Evolutionary conservation across 495 filamentous ascomycete species (phyloP).

Genomic region (Aspergillus ellipticus): DNA sequence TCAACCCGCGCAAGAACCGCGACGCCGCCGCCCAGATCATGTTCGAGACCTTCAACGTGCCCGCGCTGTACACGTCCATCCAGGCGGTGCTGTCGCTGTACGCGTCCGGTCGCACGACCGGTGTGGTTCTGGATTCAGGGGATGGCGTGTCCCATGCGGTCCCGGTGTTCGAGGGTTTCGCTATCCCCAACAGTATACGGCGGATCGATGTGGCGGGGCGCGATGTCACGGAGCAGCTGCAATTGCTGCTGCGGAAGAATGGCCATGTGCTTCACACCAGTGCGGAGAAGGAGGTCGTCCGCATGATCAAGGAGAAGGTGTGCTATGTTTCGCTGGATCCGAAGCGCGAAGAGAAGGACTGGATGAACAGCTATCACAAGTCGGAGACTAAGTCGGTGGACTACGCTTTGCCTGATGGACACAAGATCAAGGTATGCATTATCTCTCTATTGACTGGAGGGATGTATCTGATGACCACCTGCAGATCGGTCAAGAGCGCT

Average conservation of each 20-base stretch:
- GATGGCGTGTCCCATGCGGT: slow-evolving; percentile 98
- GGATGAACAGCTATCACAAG: slow-evolving; percentile 57
- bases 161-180: slow-evolving; percentile 96
- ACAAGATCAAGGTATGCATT: slow-evolving; percentile 73
- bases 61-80: slow-evolving; percentile 92
- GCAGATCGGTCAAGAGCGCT: slow-evolving; percentile 84
- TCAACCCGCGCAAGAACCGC: slow-evolving; percentile 93
- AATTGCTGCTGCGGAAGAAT: slow-evolving; percentile 84
- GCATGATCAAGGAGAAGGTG: slow-evolving; percentile 91
- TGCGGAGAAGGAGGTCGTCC: slow-evolving; percentile 96
- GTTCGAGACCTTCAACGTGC: slow-evolving; percentile 98
- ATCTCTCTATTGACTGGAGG: neutral
- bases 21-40: slow-evolving; percentile 97
- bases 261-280: slow-evolving; percentile 96
- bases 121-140: slow-evolving; percentile 90
- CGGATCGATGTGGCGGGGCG: slow-evolving; percentile 97
- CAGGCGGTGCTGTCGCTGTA: slow-evolving; percentile 97
- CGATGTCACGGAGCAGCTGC: slow-evolving; percentile 95
- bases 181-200: slow-evolving; percentile 89
- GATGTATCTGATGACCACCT: neutral
- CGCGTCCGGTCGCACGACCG: slow-evolving; percentile 92
- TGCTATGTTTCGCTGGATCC: slow-evolving; percentile 90
- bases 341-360: slow-evolving; percentile 94
- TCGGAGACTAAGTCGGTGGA: slow-evolving; percentile 69
- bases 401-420: slow-evolving; percentile 87